phyloP scores from a whole-genome alignment of 2,329 filamentous ascomycete species.

The Salinomyces thailandicus region DNA sequence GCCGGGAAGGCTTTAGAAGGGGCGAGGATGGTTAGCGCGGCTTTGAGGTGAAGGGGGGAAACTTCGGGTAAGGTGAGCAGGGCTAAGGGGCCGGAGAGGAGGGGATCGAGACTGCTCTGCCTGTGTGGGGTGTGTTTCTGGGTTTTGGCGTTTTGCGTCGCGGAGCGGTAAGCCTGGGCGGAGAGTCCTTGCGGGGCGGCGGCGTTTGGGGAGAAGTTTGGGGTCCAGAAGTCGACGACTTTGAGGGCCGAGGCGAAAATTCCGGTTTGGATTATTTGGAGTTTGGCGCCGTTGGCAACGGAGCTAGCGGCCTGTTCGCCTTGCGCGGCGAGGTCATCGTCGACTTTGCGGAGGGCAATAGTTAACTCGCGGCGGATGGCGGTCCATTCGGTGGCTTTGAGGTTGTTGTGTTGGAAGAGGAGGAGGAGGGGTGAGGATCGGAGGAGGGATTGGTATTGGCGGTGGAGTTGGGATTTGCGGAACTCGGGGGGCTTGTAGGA shows the following conservation, averaged over 20 bases:
- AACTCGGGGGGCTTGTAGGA: conserved; percentile 78
- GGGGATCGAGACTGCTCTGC: conserved; percentile 60
- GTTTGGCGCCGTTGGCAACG: conserved; percentile 38
- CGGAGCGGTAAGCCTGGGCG: conserved; percentile 41
- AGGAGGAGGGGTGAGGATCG: conserved; percentile 76
- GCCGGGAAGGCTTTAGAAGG: conserved; percentile 67
- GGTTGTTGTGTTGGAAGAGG: conserved; percentile 73
- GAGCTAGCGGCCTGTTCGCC: conserved; percentile 51
- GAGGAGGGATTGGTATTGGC: conserved; percentile 79
- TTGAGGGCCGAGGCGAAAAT: conserved; percentile 80
- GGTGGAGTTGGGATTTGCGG: conserved; percentile 79
- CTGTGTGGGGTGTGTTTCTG: no score
- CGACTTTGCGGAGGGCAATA: conserved; percentile 51
- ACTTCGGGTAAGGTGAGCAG: conserved; percentile 71
- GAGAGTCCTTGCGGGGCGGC: conserved; percentile 41
- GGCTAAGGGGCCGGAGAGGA: conserved; percentile 73
- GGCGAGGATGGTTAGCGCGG: conserved; percentile 65
- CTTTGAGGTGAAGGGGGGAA: conserved; percentile 72
- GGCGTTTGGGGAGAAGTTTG: conserved; percentile 17
- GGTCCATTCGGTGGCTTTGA: conserved; percentile 64
- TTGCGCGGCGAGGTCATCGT: conserved; percentile 50
- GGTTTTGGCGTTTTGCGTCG: conserved; percentile 39
- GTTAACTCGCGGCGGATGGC: conserved; percentile 60
- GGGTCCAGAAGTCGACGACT: conserved; percentile 68
- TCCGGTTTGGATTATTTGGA: conserved; percentile 78